Base-by-base conservation (phyloP, 164 flowering plant genomes). In the Protea cynaroides region DNA sequence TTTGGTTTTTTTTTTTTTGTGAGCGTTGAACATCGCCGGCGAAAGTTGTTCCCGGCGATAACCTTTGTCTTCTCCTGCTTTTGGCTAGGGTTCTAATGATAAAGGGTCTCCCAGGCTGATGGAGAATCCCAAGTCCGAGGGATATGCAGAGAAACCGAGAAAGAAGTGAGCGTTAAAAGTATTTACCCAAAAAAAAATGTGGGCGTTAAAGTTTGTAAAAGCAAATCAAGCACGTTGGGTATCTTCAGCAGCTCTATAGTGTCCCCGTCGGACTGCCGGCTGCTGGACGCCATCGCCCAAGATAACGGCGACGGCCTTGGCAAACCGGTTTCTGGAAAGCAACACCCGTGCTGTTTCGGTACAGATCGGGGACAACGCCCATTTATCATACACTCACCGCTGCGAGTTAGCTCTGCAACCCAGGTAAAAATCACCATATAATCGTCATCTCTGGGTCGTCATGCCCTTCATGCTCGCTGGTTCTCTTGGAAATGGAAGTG, bases 161-260 rank as follows among this genome's bases (percentile, higher is more conserved):
- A 58, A 63, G 21, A 7, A 59, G 4, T 24, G n/a, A 22, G 18
- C 51, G 12, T 17, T n/a, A n/a, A n/a, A n/a, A n/a, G n/a, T n/a
- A n/a, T n/a, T n/a, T n/a, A n/a, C n/a, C n/a, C n/a, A n/a, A n/a
- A n/a, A n/a, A n/a, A n/a, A n/a, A n/a, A n/a, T n/a, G n/a, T n/a
- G n/a, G n/a, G n/a, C n/a, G n/a, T n/a, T 38, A 29, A 51, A 44
- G 18, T 56, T 51, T 6, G 23, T 7, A 40, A 40, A 40, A 59
- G 46, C n/a, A n/a, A n/a, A n/a, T n/a, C n/a, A n/a, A 59, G 8
- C 62, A 88, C 89, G 97, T 81, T 92, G 83, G 97, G 92, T 15
- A 82, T 92, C 1, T 92, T 92, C 69, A 87, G 97, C 80, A 76
- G 85, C 76, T 52, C 89, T 4, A 71, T 89, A 12, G 76, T 89